Evolutionary conservation across 176 grass and related monocot species (phyloP), one percentile per base, ranked within the genome.

Genomic region (Aegilops bicornis): DNA sequence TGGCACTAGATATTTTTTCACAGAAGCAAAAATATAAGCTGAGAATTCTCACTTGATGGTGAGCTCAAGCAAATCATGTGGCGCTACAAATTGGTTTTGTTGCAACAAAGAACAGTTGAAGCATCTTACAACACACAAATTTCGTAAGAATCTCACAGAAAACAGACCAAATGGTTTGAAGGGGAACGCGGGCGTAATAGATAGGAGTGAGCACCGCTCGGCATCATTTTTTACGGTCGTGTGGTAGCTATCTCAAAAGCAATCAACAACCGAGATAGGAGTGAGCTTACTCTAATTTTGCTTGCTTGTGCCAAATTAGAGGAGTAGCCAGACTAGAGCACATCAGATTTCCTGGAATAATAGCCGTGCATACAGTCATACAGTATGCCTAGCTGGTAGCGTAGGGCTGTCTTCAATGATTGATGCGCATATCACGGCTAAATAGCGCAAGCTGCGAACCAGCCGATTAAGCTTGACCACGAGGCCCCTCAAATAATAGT

Each of bases 371-470:
- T 52, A 11, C 6, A 79, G 13, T n/a, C 58, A 35, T 59, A 16
- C n/a, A 42, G 62, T 32, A n/a, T 13, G 10, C 62, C 39, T 81
- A 31, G 24, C 63, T 15, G 48, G 40, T 67, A 33, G 79, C 17
- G 14, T 48, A n/a, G 62, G 42, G 42, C 16, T 76, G 8, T 84
- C 39, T 6, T 11, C 35, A 35, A 77, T 61, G 48, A 70, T 70
- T 77, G 73, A 52, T 23, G 72, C 63, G 78, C 72, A 82, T 82
- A 78, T 82, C 63, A 78, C 88, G 71, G 83, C 62, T 2, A 59
- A 74, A 65, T 11, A 85, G 76, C 66, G 20, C 64, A 20, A 66
- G 8, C 63, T 50, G 63, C 25, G 13, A 81, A 33, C 6, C 31
- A 43, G 42, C 19, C 50, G 73, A 76, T 76, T 77, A 56, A 20